Percentiles rank a stretch among this genome's conserved stretches.
These are phyloP conservation scores for Talaromyces marneffei DNA, from an alignment of 2,329 filamentous ascomycete genomes.

Conservation along the genomic window DNA sequence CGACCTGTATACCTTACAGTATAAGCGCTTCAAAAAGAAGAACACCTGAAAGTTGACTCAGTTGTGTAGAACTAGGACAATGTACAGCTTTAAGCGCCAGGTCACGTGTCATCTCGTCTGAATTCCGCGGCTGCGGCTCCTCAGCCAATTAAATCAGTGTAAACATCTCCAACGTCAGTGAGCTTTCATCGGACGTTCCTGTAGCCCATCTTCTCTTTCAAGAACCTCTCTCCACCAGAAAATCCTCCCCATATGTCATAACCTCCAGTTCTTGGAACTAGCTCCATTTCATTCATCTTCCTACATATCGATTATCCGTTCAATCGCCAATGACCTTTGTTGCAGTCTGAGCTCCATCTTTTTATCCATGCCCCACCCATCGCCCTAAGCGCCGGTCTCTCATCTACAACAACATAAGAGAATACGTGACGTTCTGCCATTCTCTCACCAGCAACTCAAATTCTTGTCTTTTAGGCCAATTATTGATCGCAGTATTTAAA, in stretches of 20 bases:
- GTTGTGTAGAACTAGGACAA: neutral
- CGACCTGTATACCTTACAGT: too few relatives aligned
- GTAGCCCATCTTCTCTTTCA: neutral
- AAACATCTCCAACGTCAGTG: neutral
- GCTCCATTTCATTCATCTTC: neutral
- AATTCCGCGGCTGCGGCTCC: neutral
- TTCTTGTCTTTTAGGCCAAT: neutral
- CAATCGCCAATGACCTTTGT: neutral
- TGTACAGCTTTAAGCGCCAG: neutral
- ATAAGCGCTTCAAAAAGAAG: too few relatives aligned
- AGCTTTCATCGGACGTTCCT: constrained; percentile 7
- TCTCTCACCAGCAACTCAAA: neutral
- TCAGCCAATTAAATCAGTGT: neutral
- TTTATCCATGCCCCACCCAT: constrained; percentile 28
- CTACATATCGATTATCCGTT: neutral
- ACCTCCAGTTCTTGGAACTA: neutral
- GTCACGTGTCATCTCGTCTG: constrained; percentile 5
- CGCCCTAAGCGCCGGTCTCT: constrained; percentile 33
- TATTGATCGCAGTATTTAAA: neutral
- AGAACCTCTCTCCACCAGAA: neutral
- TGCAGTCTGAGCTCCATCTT: constrained; percentile 10
- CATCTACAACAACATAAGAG: constrained; percentile 3
- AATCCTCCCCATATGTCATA: neutral
- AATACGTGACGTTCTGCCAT: neutral
- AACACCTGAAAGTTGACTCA: too few relatives aligned